These are phyloP conservation scores for Onygenales sp. DNA, from an alignment of 2,329 filamentous ascomycete species.

Conservation along the genomic window DNA sequence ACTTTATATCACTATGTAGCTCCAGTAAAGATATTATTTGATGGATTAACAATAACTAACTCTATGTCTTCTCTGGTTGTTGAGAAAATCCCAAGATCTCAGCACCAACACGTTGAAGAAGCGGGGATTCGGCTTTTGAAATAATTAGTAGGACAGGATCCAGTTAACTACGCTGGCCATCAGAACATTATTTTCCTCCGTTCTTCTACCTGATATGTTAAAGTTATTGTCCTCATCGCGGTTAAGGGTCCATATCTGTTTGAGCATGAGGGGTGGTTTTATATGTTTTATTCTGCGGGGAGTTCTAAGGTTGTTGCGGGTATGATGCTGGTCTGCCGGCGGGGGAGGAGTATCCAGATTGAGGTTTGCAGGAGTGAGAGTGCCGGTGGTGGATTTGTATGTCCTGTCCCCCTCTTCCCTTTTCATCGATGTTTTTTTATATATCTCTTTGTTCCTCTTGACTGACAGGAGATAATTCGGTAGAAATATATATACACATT, in stretches of 20 bases:
- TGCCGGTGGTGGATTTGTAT: constrained; percentile 30
- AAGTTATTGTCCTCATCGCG: constrained; percentile 17
- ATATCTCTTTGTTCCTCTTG: not conserved
- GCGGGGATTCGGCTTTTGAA: too few species aligned
- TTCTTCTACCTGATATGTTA: too few species aligned
- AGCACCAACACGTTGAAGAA: too few species aligned
- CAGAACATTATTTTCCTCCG: too few species aligned
- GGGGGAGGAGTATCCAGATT: constrained; percentile 59
- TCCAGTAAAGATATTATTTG: too few species aligned
- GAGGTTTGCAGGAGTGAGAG: constrained; percentile 51
- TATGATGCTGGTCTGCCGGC: constrained; percentile 45
- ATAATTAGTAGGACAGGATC: too few species aligned
- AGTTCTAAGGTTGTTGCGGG: constrained; percentile 46
- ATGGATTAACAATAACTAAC: too few species aligned
- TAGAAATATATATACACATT: not conserved
- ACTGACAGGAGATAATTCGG: too few species aligned
- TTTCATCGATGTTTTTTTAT: constrained; percentile 27
- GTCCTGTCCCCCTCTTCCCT: constrained; percentile 5
- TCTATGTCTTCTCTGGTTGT: too few species aligned
- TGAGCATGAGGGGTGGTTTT: constrained; percentile 49
- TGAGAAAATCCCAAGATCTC: too few species aligned
- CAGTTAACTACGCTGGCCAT: too few species aligned
- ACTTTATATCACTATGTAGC: too few species aligned
- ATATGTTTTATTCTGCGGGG: constrained; percentile 54
- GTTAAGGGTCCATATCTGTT: constrained; percentile 51